These are phyloP conservation scores for Jacaranda copaia DNA, from an alignment of 257 asterid species.

Conservation along the genomic window DNA sequence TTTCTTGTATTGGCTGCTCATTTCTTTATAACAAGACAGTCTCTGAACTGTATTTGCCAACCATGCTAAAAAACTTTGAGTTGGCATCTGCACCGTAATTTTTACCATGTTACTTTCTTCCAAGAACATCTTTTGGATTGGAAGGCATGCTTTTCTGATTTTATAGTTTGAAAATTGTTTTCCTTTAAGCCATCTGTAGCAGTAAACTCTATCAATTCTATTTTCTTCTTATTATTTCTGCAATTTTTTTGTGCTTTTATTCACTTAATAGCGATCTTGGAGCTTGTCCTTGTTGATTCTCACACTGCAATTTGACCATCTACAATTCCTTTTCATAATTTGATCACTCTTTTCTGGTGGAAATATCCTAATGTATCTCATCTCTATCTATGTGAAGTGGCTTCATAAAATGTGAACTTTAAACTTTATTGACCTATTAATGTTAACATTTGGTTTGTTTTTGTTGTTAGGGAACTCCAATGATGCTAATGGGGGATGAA, in stretches of 20 bases:
- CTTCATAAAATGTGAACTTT: constrained; percentile 15
- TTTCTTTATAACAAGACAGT: neutral
- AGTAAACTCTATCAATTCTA: neutral
- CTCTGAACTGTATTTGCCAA: neutral
- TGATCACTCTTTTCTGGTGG: constrained; percentile 16
- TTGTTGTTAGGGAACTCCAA: constrained; percentile 83
- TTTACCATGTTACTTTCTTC: neutral
- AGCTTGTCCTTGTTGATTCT: constrained; percentile 3
- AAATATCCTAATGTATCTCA: constrained; percentile 12
- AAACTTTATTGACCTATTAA: constrained; percentile 15
- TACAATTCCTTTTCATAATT: constrained; percentile 1
- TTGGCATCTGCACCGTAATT: neutral
- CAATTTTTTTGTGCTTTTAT: constrained; percentile 1
- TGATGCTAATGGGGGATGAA: constrained; percentile 99
- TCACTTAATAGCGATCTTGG: constrained; percentile 10
- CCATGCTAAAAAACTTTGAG: neutral
- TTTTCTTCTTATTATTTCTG: neutral
- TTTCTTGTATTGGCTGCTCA: constrained; percentile 8
- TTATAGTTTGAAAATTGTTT: neutral
- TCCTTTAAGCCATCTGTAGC: neutral
- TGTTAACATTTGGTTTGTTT: constrained; percentile 33
- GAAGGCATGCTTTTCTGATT: neutral
- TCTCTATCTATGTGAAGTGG: constrained; percentile 15
- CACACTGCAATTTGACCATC: neutral
- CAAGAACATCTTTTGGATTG: neutral